Evolutionary conservation across 495 filamentous ascomycete species (phyloP), one percentile per base, ranked within the genome.

Genomic region (Podospora australis): DNA sequence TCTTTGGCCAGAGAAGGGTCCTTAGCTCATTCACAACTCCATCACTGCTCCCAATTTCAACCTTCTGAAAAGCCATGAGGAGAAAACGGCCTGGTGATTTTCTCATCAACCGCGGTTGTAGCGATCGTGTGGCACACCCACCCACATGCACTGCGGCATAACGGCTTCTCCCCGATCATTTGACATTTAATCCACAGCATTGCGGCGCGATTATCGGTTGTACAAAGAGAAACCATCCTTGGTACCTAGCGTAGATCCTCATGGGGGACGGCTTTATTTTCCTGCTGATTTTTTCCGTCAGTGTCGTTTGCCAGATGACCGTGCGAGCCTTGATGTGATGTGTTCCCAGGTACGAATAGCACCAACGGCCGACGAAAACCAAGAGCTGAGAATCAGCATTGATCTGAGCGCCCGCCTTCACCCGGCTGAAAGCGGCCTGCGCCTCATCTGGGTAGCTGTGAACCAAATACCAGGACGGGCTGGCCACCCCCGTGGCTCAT

Each of bases 251-350:
- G n/a, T n/a, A 51, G 55, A 58, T 58, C 55, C 20, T 53, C 45
- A 54, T 52, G 51, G 54, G 13, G n/a, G 21, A 49, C 40, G 41
- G 23, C 19, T 38, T 45, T 44, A 45, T 23, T 26, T 11, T 39
- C 44, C 24, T n/a, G n/a, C n/a, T n/a, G n/a, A 23, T 20, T 49
- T 44, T 34, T 39, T 14, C 34, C 11, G 32, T 8, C n/a, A n/a
- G n/a, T n/a, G n/a, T n/a, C n/a, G n/a, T n/a, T n/a, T n/a, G n/a
- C n/a, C n/a, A n/a, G n/a, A n/a, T n/a, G n/a, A 35, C 4, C 30
- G 30, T 35, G 13, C 6, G 26, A 29, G 11, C 6, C 26, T 29
- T 29, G 26, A 11, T 11, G 6, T 11, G 11, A 11, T 29, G 6
- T 6, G 11, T 40, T 19, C 19, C 3, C 10, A 24, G 9, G 10